phyloP scores from a whole-genome alignment of 129 eudicot genomes.

The Flaveria bidentis region DNA sequence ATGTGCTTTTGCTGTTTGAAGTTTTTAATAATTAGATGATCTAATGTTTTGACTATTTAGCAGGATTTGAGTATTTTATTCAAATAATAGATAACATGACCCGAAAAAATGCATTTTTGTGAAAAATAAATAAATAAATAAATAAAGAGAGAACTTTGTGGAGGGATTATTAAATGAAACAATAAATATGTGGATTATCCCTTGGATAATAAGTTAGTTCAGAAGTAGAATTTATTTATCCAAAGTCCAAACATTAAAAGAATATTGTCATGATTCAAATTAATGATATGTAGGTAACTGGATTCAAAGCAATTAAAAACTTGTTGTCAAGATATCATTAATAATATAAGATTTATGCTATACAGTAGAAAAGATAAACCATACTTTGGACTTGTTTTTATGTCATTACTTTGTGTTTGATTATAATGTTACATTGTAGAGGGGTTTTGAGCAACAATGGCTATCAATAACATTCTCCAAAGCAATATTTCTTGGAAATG shows the following conservation, averaged over 20 bases:
- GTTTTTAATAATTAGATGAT: neutral
- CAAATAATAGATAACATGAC: neutral
- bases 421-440: conserved; percentile 48
- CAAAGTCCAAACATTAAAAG: neutral
- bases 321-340: neutral
- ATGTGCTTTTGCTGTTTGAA: conserved; percentile 3
- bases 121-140: neutral
- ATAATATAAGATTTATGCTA: neutral
- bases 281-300: neutral
- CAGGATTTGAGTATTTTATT: neutral
- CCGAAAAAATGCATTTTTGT: neutral
- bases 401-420: neutral
- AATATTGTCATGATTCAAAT: neutral
- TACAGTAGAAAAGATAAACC: neutral
- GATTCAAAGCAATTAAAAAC: neutral
- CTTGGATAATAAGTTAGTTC: too few relatives aligned
- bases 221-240: too few relatives aligned
- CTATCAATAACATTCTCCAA: conserved; percentile 94
- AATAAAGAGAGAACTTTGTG: neutral
- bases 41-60: neutral
- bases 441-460: conserved; percentile 97
- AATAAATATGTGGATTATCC: too few relatives aligned
- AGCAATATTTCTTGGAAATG: conserved; percentile 96
- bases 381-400: neutral
- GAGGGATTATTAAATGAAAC: too few relatives aligned